Evolutionary conservation across 164 flowering plant genomes (phyloP).

Genomic region (Malania oleifera): DNA sequence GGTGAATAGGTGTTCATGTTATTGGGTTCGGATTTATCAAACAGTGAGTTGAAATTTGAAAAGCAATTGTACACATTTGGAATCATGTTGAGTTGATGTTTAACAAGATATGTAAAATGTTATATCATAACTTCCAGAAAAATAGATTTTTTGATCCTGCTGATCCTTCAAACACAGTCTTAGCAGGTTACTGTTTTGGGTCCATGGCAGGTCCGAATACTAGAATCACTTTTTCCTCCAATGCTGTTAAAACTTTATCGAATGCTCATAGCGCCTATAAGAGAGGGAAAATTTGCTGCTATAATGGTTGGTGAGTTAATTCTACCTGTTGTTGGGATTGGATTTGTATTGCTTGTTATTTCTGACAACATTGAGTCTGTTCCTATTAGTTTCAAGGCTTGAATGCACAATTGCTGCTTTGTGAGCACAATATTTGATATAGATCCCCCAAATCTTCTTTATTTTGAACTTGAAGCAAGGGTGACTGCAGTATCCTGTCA

Average conservation of each 20-base stretch:
- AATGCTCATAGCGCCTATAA: slow-evolving; percentile 67
- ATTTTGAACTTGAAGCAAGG: slow-evolving; percentile 71
- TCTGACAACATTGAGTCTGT: not conserved
- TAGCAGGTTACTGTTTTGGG: not conserved
- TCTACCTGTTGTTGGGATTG: not conserved
- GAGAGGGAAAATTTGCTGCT: slow-evolving; percentile 73
- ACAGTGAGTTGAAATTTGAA: no score
- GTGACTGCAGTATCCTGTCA: slow-evolving; percentile 86
- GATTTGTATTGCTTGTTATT: not conserved
- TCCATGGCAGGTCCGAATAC: slow-evolving; percentile 54
- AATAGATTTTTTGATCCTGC: not conserved
- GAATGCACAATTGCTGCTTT: not conserved
- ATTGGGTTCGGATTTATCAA: not conserved
- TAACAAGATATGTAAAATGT: no score
- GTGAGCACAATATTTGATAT: not conserved
- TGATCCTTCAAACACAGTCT: not conserved
- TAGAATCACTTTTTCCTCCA: slow-evolving; percentile 77
- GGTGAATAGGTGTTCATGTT: not conserved
- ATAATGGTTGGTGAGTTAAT: slow-evolving; percentile 77
- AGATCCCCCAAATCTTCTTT: not conserved
- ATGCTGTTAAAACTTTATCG: slow-evolving; percentile 57
- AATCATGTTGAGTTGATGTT: no score
- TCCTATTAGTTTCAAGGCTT: not conserved
- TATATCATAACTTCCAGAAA: no score
- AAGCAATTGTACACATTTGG: no score